phyloP scores from a whole-genome alignment of 371 early-diverging fungal species.

The Actinomortierella ambigua region DNA sequence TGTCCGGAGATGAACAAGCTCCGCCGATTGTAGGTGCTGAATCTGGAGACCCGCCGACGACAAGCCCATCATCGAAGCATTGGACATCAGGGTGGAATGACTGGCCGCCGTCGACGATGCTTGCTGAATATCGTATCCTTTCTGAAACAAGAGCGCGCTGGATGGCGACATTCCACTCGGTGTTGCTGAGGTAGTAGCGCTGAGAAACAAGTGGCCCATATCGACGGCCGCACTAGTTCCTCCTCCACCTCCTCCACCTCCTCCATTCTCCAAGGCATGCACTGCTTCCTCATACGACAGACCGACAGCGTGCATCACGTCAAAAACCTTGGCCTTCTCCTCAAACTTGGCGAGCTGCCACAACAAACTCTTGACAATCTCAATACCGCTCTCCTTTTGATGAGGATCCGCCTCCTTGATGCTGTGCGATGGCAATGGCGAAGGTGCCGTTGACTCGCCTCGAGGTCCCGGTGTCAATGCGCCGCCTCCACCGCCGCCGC shows the following conservation, averaged over 20 bases:
- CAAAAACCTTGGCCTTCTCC: constrained; percentile 48
- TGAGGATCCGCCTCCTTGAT: too few relatives aligned
- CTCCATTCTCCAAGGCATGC: constrained; percentile 26
- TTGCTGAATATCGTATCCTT: too few relatives aligned
- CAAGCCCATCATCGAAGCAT: too few relatives aligned
- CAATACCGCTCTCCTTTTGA: constrained; percentile 50
- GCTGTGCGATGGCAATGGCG: too few relatives aligned
- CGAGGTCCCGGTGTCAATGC: too few relatives aligned
- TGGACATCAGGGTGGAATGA: too few relatives aligned
- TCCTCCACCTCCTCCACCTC: constrained; percentile 29
- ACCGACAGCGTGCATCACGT: constrained; percentile 57
- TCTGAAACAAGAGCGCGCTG: too few relatives aligned
- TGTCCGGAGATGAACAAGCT: constrained; percentile 26
- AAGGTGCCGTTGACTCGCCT: too few relatives aligned
- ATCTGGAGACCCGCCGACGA: too few relatives aligned
- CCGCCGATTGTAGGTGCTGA: too few relatives aligned
- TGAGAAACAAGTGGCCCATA: constrained; percentile 29
- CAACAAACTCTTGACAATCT: constrained; percentile 54
- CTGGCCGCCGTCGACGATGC: too few relatives aligned
- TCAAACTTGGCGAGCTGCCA: constrained; percentile 56
- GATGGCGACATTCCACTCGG: not conserved
- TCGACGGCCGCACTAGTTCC: constrained; percentile 7
- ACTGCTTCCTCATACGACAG: constrained; percentile 55
- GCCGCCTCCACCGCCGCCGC: constrained; percentile 38
- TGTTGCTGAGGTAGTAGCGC: constrained; percentile 14